Base-by-base conservation (phyloP, 2,329 filamentous ascomycete species). In the Apiospora kogelbergensis region DNA sequence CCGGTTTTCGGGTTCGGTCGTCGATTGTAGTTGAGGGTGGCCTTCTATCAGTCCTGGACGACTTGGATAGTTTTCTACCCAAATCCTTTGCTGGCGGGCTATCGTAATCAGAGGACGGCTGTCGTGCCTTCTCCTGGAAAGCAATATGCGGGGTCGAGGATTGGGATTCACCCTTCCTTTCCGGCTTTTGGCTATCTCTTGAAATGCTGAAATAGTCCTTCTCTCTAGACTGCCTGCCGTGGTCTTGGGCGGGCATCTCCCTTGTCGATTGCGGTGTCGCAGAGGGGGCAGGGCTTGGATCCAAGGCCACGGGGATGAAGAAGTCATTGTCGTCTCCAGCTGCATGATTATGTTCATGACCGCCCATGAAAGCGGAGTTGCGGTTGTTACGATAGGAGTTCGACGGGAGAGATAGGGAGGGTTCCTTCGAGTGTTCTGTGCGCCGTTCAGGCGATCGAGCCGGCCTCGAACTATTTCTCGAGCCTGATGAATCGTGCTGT, bases 111-210 rank as follows among this genome's bases (percentile, higher is more conserved):
- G 89, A 88, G 0, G 90, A 90, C 5, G 85, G 81, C 70, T 89
- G 86, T 60, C 92, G 88, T 1, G 89, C 89, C 80, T 95, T 96
- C 75, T 97, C 93, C 78, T 97, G 94, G 78, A 94, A 97, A 26
- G 94, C 92, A 74, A 97, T 97, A 76, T 97, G 94, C n/a, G 94
- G 93, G 20, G 93, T 94, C 2, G 90, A 87, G 70, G 82, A 78
- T 68, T 84, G 82, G 1, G 85, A 86, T 57, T 86, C 86, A 20
- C 75, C 76, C 64, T 83, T 84, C 73, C 81, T 85, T 66, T 88
- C 84, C 3, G 79, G 72, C 20, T 80, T 73, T 2, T 77, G 70
- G 26, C 79, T 73, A n/a, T 80, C 76, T 76, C 84, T 86, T 42
- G 81, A 71, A 6, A 81, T 74, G 66, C 79, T 82, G 75, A 91